Evolutionary conservation across 768 basidiomycete species (phyloP), one percentile per base, ranked within the genome.

Genomic region (Tubosaeta sp.): DNA sequence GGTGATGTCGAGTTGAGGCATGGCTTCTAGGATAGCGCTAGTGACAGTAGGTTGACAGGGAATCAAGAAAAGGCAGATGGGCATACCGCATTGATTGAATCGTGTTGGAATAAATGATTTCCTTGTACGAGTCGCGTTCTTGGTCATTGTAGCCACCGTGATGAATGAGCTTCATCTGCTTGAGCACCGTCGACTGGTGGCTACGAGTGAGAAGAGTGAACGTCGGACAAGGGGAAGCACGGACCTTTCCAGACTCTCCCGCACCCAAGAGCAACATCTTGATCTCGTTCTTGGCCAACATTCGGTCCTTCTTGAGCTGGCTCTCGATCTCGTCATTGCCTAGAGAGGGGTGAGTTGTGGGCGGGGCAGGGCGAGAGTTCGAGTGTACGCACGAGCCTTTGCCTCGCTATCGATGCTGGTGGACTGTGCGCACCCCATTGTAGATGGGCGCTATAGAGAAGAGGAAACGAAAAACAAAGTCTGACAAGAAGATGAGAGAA

Each of bases 101-200:
- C 30, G 91, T 94, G 68, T 95, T 95, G 41, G 88, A 89, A 61
- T 80, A 95, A 61, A 96, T 94, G 65, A 95, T 94, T 72, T 94
- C 94, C 71, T 89, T 91, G 82, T 94, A 95, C 22, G 87, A 87
- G 49, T 94, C 90, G 40, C 94, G 79, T 72, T 95, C 93, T 59
- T 84, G 81, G 51, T 87, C 84, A 61, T 86, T 90, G 76, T 94
- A 94, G 1, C 86, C 86, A 51, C 87, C 89, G 57, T 93, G 87
- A 67, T 95, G 91, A 56, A 95, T 94, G 70, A 95, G 85, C 66
- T 95, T 94, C 93, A 97, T 95, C 70, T 96, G 94, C 74, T 94
- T 95, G 51, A 95, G 81, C 40, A 95, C 87, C 3, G 92, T 94
- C 2, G 90, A 91, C 84, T 91, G 61, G 18, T 21, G 32, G 3